Evolutionary conservation across 768 basidiomycete genomes (phyloP).

Genomic region (Suillus alpinus): DNA sequence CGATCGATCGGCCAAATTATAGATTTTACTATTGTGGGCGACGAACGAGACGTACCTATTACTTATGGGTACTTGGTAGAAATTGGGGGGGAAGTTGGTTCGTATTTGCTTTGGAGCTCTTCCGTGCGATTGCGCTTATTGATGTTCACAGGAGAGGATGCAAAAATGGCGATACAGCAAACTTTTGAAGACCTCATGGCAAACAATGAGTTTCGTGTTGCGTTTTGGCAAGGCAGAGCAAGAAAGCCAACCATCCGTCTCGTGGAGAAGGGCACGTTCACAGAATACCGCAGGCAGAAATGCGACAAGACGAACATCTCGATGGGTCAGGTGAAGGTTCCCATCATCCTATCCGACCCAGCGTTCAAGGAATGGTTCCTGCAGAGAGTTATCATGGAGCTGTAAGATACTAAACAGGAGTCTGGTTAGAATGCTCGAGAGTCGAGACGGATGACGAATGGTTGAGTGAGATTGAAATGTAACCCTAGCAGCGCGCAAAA

Average conservation of each 20-base stretch:
- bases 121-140: not conserved
- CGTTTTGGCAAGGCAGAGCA: not conserved
- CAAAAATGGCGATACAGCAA: not conserved
- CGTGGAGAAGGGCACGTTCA: slow-evolving; percentile 7
- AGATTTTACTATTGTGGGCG: slow-evolving; percentile 6
- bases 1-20: slow-evolving; percentile 2
- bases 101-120: not conserved
- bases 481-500: no score
- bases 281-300: slow-evolving; percentile 8
- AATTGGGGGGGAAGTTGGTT: slow-evolving; percentile 1
- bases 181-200: not conserved
- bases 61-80: slow-evolving; percentile 8
- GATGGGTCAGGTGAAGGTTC: slow-evolving; percentile 9
- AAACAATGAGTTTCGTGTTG: not conserved
- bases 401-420: not conserved
- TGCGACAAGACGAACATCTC: not conserved
- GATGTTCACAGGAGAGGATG: not conserved
- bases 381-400: slow-evolving; percentile 4
- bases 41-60: not conserved
- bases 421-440: not conserved
- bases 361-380: slow-evolving; percentile 6
- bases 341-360: slow-evolving; percentile 3
- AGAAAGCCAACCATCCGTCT: slow-evolving; percentile 9
- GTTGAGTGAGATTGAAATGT: no score
- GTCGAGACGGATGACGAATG: not conserved